Evolutionary conservation across 2,329 filamentous ascomycete species (phyloP), one percentile per base, ranked within the genome.

Genomic region (Colletotrichum higginsianum): DNA sequence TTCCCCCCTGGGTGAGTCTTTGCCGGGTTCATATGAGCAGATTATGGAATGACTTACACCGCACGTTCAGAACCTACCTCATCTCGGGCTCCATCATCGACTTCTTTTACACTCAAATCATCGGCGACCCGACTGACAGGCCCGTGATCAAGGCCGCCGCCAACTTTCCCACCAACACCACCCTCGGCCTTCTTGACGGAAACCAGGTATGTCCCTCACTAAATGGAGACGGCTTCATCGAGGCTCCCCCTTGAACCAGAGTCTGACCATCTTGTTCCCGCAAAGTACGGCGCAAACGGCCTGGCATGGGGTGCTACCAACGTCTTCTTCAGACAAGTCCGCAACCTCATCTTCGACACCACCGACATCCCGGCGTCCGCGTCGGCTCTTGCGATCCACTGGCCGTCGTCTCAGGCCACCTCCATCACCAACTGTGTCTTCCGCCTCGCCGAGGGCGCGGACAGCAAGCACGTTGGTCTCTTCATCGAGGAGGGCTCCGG

Each of bases 51-150:
- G 23, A 11, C n/a, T 56, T 13, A 65, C 5, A 11, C 6, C 1
- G 6, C 18, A 12, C 8, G 11, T 4, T 2, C 44, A 82, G 81
- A 55, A 95, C 91, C 3, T 96, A 96, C 77, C 77, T 91, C 6
- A 90, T 96, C 72, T 92, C 89, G 61, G 86, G 85, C 74, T 92
- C 93, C 7, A 90, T 96, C 71, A 82, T 93, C 52, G 90, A 93
- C 78, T 91, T 91, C 81, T 96, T 95, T 83, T 94, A 94, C 79
- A 95, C 93, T 1, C 92, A 94, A 80, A 86, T 96, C 73, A 87
- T 95, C 40, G 93, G 93, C 50, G 92, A 95, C 80, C 89, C 92
- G 12, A 85, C 84, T 23, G 80, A 86, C 73, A 84, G 87, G 67
- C 84, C 92, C 7, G 84, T 86, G 3, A 84, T 92, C 65, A 87